These are phyloP conservation scores for Aspergillus amoenus DNA, from an alignment of 2,329 filamentous ascomycete species.

Conservation along the genomic window DNA sequence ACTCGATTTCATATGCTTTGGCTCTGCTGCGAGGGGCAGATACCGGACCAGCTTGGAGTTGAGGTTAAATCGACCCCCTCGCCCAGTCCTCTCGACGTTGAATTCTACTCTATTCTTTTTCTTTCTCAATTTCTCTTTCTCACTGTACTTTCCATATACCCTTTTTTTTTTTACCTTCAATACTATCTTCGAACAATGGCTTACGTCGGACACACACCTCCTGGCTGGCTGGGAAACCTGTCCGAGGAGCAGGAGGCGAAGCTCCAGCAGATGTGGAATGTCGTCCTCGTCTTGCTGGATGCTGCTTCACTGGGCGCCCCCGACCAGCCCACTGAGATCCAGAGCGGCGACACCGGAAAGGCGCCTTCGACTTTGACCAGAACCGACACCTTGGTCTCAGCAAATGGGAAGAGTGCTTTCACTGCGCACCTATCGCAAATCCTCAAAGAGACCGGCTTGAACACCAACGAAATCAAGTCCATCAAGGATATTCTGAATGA, in stretches of 20 bases:
- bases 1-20: conserved; percentile 18
- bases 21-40: neutral
- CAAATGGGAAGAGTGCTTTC: conserved; percentile 56
- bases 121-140: neutral
- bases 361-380: conserved; percentile 35
- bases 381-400: conserved; percentile 53
- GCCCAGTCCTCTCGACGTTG: neutral
- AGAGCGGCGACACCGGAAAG: conserved; percentile 53
- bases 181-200: conserved; percentile 12
- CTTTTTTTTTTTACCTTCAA: neutral
- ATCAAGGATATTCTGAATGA: conserved; percentile 76
- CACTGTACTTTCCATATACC: neutral
- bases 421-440: conserved; percentile 21
- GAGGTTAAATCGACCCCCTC: neutral
- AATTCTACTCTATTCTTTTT: neutral
- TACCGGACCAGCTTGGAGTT: neutral
- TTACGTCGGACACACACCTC: conserved; percentile 9
- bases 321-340: conserved; percentile 43
- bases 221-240: conserved; percentile 79
- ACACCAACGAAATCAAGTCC: conserved; percentile 62
- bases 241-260: conserved; percentile 83
- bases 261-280: conserved; percentile 79
- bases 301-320: conserved; percentile 56
- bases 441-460: conserved; percentile 22
- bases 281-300: conserved; percentile 57